Percentiles rank a stretch among this genome's conserved stretches.
Conservation (phyloP, 441 rosid species). For the Populus hybrid region DNA sequence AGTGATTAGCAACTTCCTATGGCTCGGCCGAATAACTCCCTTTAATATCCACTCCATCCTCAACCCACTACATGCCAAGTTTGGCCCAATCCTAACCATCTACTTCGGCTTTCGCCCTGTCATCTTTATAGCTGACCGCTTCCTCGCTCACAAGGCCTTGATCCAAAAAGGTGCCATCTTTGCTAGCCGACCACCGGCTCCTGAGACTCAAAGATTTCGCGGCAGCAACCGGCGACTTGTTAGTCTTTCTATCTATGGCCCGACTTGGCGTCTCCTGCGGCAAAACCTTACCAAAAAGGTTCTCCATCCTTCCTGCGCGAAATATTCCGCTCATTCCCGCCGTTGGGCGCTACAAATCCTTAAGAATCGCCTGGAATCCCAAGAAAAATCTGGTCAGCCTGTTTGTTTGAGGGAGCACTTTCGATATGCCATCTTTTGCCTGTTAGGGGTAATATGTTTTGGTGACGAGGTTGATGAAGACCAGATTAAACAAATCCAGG, state of each 20-base stretch:
- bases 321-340: slow-evolving; percentile 8
- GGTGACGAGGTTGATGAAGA: slow-evolving; percentile 17
- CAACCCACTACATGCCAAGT: slow-evolving; percentile 13
- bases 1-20: slow-evolving; percentile 1
- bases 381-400: background rate
- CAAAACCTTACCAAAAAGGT: slow-evolving; percentile 11
- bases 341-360: slow-evolving; percentile 13
- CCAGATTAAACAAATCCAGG: slow-evolving; percentile 10
- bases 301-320: slow-evolving; percentile 17
- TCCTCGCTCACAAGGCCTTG: slow-evolving; percentile 18
- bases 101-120: background rate
- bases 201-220: background rate
- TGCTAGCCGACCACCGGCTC: slow-evolving; percentile 5
- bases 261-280: slow-evolving; percentile 19
- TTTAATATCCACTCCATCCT: slow-evolving; percentile 3
- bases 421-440: slow-evolving; percentile 11
- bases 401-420: background rate
- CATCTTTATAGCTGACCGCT: slow-evolving; percentile 16
- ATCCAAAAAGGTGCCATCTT: slow-evolving; percentile 15
- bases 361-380: background rate
- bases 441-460: slow-evolving; percentile 11
- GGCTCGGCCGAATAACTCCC: background rate
- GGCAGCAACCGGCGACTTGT: slow-evolving; percentile 2
- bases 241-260: slow-evolving; percentile 1
- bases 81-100: slow-evolving; percentile 16